Conservation (phyloP, 345 rosid species). For the Ricinus communis region DNA sequence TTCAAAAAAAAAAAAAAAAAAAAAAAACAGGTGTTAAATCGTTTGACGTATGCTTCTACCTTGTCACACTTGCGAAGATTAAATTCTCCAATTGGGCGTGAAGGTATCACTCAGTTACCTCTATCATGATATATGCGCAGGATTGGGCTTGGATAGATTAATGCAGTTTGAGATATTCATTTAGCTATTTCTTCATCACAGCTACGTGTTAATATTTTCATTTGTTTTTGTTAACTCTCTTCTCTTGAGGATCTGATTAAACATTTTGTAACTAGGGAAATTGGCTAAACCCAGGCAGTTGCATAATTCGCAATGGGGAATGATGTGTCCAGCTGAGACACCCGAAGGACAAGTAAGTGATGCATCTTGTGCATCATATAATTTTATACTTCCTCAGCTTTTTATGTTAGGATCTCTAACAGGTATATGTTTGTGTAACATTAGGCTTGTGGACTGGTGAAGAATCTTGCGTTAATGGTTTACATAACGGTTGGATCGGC, state of each 20-base stretch:
- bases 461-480: conserved; percentile 97
- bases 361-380: background rate
- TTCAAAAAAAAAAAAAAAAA: conserved; percentile 20
- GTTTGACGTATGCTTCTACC: conserved; percentile 93
- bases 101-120: conserved; percentile 49
- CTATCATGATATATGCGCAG: background rate
- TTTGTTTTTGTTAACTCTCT: background rate
- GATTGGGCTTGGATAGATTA: background rate
- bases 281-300: conserved; percentile 97
- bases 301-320: conserved; percentile 99
- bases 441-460: conserved; percentile 97
- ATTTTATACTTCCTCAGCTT: background rate
- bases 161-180: conserved; percentile 13
- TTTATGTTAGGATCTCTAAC: conserved; percentile 3
- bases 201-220: background rate
- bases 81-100: conserved; percentile 98
- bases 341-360: conserved; percentile 96
- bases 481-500: conserved; percentile 97
- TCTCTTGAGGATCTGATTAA: conserved; percentile 17
- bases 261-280: conserved; percentile 58
- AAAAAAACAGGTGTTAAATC: conserved; percentile 66
- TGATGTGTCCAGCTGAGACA: conserved; percentile 99
- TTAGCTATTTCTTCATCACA: background rate
- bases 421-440: conserved; percentile 8
- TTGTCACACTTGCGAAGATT: conserved; percentile 93